These are phyloP conservation scores for Polygonum maritimum DNA, from an alignment of 148 eudicot species.

Conservation along the genomic window DNA sequence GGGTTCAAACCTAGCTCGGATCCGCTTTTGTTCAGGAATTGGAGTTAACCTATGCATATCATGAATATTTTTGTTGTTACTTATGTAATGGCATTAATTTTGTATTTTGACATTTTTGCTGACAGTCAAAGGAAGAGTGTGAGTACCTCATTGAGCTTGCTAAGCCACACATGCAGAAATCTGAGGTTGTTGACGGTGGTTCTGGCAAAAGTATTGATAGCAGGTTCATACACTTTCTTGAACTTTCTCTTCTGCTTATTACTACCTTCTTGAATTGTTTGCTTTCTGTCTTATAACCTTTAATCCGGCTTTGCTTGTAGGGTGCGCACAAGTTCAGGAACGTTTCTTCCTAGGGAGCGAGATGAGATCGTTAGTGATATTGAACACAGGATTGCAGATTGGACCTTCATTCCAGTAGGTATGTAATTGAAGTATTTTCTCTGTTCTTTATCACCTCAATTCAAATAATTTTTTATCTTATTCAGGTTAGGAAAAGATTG, in stretches of 20 bases:
- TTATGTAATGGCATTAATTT: background rate
- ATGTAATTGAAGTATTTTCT: conserved; percentile 17
- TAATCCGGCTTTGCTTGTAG: conserved; percentile 25
- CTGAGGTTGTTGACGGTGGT: conserved; percentile 65
- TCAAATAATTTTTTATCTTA: too few relatives aligned
- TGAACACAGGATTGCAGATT: conserved; percentile 91
- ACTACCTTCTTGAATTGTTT: background rate
- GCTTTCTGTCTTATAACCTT: background rate
- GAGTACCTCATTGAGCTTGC: conserved; percentile 78
- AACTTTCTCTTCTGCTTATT: background rate
- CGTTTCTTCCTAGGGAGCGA: conserved; percentile 69
- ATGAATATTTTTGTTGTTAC: background rate
- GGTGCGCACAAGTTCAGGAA: conserved; percentile 91
- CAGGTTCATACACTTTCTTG: conserved; percentile 27
- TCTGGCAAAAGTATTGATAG: conserved; percentile 84
- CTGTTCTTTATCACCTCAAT: background rate
- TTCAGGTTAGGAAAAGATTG: too few relatives aligned
- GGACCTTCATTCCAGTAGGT: conserved; percentile 84
- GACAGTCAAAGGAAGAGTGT: conserved; percentile 81
- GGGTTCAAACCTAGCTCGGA: too few relatives aligned
- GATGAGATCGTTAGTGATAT: conserved; percentile 58
- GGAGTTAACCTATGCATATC: background rate
- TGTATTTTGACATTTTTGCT: conserved; percentile 7
- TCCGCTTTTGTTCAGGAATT: too few relatives aligned
- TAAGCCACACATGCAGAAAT: conserved; percentile 78